phyloP scores from a whole-genome alignment of 2,329 filamentous ascomycete genomes.

The Cladobotryum mycophilum region DNA sequence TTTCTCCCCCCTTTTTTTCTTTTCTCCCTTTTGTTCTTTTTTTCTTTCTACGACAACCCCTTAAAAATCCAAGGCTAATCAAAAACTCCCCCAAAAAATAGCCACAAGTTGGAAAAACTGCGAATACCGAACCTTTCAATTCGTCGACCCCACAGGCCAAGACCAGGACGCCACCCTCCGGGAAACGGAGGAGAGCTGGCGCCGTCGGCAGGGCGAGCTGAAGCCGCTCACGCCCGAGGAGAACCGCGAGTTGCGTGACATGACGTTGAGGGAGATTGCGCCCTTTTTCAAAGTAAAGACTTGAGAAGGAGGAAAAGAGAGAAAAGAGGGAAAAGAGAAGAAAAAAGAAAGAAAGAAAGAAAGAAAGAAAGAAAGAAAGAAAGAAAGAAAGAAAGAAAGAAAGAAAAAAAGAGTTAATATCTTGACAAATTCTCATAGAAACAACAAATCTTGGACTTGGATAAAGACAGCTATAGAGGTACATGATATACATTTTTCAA shows the following conservation, averaged over 20 bases:
- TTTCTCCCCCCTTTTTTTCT: too few relatives aligned
- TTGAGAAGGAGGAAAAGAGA: not conserved
- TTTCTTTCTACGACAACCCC: not conserved
- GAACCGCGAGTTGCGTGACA: slow-evolving; percentile 37
- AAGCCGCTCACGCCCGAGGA: slow-evolving; percentile 39
- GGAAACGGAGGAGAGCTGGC: slow-evolving; percentile 46
- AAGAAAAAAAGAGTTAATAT: not conserved
- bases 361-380: not conserved
- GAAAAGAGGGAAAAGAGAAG: too few relatives aligned
- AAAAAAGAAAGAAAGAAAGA: not conserved
- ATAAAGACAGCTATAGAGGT: too few relatives aligned
- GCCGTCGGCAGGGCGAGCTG: slow-evolving; percentile 35
- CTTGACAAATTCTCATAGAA: too few relatives aligned
- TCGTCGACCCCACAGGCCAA: slow-evolving; percentile 45
- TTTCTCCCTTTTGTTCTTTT: too few relatives aligned
- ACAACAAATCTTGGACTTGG: too few relatives aligned
- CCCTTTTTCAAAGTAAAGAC: slow-evolving; percentile 12
- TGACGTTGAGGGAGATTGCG: slow-evolving; percentile 14
- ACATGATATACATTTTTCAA: too few relatives aligned
- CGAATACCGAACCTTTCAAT: slow-evolving; percentile 63
- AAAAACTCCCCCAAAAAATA: slow-evolving; percentile 21
- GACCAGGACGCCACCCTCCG: slow-evolving; percentile 42
- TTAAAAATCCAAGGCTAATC: not conserved
- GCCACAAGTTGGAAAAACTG: slow-evolving; percentile 71
- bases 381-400: not conserved